Conservation (phyloP, 2,329 filamentous ascomycete species). For the Aspergillus quadrilineatus region DNA sequence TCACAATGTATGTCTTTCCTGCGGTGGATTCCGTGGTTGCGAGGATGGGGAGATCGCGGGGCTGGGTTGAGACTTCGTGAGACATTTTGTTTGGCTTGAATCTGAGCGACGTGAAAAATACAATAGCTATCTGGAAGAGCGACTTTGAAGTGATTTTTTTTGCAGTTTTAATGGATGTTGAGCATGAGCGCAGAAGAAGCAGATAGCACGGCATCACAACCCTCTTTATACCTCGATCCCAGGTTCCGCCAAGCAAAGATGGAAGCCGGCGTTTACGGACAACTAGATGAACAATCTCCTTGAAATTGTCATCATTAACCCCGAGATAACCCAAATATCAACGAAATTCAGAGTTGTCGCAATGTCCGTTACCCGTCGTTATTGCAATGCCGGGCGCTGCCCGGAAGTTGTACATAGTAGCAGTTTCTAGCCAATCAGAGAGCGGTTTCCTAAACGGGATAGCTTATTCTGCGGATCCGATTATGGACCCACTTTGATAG, state of each 20-base stretch:
- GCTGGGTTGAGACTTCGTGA: neutral
- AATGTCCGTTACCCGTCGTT: neutral
- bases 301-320: neutral
- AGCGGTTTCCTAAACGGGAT: slow-evolving; percentile 1
- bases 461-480: neutral
- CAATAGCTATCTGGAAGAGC: no score
- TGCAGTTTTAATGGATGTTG: neutral
- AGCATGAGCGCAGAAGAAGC: neutral
- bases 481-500: neutral
- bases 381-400: neutral
- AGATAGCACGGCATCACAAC: neutral
- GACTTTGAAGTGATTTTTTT: neutral
- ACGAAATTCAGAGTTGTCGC: no score
- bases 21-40: neutral
- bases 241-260: neutral
- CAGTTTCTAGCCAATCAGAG: slow-evolving; percentile 1
- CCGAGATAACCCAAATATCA: neutral
- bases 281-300: neutral
- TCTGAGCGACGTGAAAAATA: neutral
- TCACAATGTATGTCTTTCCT: slow-evolving; percentile 3
- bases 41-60: slow-evolving; percentile 4
- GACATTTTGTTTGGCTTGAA: neutral
- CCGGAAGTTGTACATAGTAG: neutral
- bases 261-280: neutral
- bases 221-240: neutral